Conservation (phyloP, 768 basidiomycete genomes). For the Suillus subluteus region DNA sequence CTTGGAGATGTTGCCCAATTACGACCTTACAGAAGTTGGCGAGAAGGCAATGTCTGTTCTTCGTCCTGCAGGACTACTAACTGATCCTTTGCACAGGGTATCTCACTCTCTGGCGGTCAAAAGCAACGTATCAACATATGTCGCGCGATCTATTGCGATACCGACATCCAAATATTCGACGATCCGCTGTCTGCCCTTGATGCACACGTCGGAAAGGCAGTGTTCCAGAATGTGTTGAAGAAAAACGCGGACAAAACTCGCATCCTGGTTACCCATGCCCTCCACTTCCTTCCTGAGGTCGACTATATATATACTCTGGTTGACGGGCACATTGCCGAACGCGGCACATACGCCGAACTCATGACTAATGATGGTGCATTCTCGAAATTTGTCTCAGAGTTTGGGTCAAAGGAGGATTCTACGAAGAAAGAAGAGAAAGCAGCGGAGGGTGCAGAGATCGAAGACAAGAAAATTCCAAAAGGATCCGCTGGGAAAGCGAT, state of each 20-base stretch:
- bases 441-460: slow-evolving; percentile 34
- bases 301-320: slow-evolving; percentile 84
- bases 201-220: slow-evolving; percentile 86
- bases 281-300: slow-evolving; percentile 87
- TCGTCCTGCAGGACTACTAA: slow-evolving; percentile 13
- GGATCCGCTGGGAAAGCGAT: slow-evolving; percentile 50
- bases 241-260: slow-evolving; percentile 73
- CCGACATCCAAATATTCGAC: slow-evolving; percentile 84
- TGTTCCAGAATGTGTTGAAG: slow-evolving; percentile 84
- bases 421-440: slow-evolving; percentile 46
- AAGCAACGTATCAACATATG: slow-evolving; percentile 85
- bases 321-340: slow-evolving; percentile 79
- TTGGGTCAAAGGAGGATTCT: slow-evolving; percentile 66
- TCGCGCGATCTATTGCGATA: slow-evolving; percentile 83
- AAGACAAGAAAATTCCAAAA: slow-evolving; percentile 40
- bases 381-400: slow-evolving; percentile 75
- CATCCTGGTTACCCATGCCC: slow-evolving; percentile 88
- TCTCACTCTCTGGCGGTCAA: slow-evolving; percentile 85
- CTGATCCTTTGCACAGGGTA: slow-evolving; percentile 50
- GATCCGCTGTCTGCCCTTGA: slow-evolving; percentile 90
- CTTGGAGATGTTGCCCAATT: slow-evolving; percentile 73
- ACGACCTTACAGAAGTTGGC: slow-evolving; percentile 85
- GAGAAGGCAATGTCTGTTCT: slow-evolving; percentile 49
- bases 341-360: slow-evolving; percentile 77
- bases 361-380: slow-evolving; percentile 69